Percentiles rank a stretch among this genome's conserved stretches.
These are phyloP conservation scores for Pleurotus cornucopiae DNA, from an alignment of 768 basidiomycete species.

Conservation along the genomic window DNA sequence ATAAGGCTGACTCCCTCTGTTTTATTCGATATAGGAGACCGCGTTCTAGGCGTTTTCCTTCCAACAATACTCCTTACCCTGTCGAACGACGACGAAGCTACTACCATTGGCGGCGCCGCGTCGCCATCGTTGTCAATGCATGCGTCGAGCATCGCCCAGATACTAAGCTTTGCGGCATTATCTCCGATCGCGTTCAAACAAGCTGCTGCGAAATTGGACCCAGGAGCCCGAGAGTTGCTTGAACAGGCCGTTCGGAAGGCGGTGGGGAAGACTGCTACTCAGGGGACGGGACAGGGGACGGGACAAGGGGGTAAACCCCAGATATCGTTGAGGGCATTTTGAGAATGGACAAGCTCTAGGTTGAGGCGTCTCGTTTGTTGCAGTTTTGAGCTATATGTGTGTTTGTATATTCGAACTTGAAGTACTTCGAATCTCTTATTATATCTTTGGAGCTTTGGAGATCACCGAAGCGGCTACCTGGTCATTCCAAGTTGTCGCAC, in stretches of 20 bases:
- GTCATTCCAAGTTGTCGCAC: no score
- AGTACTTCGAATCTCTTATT: no score
- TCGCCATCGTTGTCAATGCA: slow-evolving; percentile 40
- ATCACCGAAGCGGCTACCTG: no score
- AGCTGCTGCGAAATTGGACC: slow-evolving; percentile 65
- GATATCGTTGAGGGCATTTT: slow-evolving; percentile 75
- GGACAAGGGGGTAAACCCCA: slow-evolving; percentile 51
- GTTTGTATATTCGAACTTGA: background rate
- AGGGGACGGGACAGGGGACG: slow-evolving; percentile 25
- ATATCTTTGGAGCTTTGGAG: no score
- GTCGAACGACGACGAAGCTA: slow-evolving; percentile 33
- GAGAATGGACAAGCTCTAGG: slow-evolving; percentile 5
- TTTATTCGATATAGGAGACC: slow-evolving; percentile 42
- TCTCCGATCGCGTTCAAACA: slow-evolving; percentile 82
- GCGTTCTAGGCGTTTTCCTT: slow-evolving; percentile 65
- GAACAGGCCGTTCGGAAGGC: slow-evolving; percentile 79
- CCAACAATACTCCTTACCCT: slow-evolving; percentile 75
- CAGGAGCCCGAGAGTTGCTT: slow-evolving; percentile 51
- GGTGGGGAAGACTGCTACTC: slow-evolving; percentile 42
- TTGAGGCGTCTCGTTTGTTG: background rate
- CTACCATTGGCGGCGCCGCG: background rate
- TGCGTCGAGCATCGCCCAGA: slow-evolving; percentile 55
- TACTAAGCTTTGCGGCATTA: slow-evolving; percentile 67
- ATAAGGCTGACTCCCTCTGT: no score
- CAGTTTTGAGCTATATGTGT: background rate